Base-by-base conservation (phyloP, 371 early-diverging fungal genomes). In the Circinella minor region DNA sequence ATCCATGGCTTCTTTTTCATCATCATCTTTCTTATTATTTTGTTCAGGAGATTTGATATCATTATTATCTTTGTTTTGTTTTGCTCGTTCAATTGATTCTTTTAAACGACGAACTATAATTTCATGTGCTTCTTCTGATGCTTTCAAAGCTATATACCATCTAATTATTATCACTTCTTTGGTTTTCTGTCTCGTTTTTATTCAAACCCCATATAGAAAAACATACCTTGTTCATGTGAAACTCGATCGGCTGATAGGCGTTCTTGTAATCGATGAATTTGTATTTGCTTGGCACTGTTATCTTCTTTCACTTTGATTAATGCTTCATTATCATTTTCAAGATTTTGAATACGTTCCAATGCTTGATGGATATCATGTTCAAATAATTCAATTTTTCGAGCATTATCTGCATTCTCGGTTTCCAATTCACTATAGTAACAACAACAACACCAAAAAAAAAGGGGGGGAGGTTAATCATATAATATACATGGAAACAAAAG, bases 311-410 rank as follows among this genome's bases (percentile, higher is more conserved):
- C 69, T 3, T 71, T 67, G 38, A 70, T 62, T 47, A 70, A 67
- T 14, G 63, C 70, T 39, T 75, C 78, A 10, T 79, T 77, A 15
- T 71, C 78, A 8, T 78, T 69, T 69, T 88, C 88, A 17, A 88
- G 67, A 57, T 76, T 76, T 18, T 80, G 71, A 27, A 87, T 81
- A 18, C 80, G 83, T 67, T 84, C 85, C 68, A 86, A 69, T 7
- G 88, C 82, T 48, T 81, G 75, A 37, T 77, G 77, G 4, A 87
- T 74, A 65, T 88, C 89, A 20, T 78, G 75, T 61, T 90, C 88
- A 13, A 83, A 27, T 36, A 77, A 61, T 72, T 77, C 46, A 74
- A 68, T 18, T 79, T 77, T 43, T 46, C 55, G 61, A 36, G 57
- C 17, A 62, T 18, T 36, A 17, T 77, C 71, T 2, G 60, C 43